Conservation (phyloP, 306 rosid genomes). For the Myrica gale region DNA sequence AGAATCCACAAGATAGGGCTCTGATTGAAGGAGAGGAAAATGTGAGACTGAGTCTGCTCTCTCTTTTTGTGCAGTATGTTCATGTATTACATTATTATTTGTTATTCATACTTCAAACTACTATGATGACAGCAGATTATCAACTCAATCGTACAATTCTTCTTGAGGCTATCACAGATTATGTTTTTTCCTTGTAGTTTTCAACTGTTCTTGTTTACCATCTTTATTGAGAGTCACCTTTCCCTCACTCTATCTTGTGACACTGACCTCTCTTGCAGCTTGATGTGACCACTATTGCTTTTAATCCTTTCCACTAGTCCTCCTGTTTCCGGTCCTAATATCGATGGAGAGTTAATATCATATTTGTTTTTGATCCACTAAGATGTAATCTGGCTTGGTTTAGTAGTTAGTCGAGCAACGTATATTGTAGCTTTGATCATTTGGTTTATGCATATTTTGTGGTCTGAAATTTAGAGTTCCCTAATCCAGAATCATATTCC, state of each 20-base stretch:
- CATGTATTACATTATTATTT: constrained; percentile 6
- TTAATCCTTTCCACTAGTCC: neutral
- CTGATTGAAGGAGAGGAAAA: constrained; percentile 48
- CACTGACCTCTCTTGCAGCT: neutral
- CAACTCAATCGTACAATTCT: neutral
- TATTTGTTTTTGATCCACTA: neutral
- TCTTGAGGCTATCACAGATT: neutral
- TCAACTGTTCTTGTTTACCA: neutral
- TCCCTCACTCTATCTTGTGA: neutral
- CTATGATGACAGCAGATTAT: neutral
- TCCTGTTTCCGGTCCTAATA: neutral
- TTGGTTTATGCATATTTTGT: neutral
- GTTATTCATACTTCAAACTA: neutral
- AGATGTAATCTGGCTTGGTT: neutral
- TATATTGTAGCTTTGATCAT: neutral
- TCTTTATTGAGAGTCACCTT: neutral
- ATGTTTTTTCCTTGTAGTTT: neutral
- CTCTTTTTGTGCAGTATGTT: neutral
- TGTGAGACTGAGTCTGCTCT: constrained; percentile 41
- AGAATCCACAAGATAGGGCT: constrained; percentile 35
- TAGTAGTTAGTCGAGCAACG: neutral
- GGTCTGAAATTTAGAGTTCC: neutral
- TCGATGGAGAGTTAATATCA: neutral
- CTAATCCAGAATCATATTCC: constrained; percentile 2
- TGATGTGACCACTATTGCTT: neutral